phyloP scores from a whole-genome alignment of 1,284 basidiomycete genomes.

The Apiotrichum laibachii region DNA sequence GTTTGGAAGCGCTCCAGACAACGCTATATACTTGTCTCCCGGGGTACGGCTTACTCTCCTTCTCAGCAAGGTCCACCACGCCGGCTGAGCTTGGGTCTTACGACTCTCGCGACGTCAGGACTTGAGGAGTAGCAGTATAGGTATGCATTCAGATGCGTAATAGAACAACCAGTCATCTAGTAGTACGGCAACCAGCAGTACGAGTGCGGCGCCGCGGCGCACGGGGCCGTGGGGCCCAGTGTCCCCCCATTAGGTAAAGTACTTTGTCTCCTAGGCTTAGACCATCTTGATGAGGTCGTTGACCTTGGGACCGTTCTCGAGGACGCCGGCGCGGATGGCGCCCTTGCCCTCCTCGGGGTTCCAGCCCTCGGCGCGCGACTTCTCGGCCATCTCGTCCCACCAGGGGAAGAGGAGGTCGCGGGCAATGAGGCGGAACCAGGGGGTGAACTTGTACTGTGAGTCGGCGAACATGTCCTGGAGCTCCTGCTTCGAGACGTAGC shows the following conservation, averaged over 20 bases:
- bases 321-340: constrained; percentile 35
- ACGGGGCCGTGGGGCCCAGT: no score
- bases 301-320: constrained; percentile 50
- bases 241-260: no score
- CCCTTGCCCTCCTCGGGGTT: constrained; percentile 55
- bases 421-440: constrained; percentile 99
- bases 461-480: constrained; percentile 87
- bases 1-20: no score
- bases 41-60: no score
- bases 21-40: no score
- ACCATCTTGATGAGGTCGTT: constrained; percentile 74
- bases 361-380: constrained; percentile 58
- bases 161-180: background rate
- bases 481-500: constrained; percentile 88
- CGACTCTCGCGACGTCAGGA: no score
- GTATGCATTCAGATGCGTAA: background rate
- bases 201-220: background rate
- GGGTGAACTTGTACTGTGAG: constrained; percentile 79
- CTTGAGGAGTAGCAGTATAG: background rate
- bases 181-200: background rate
- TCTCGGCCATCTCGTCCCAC: constrained; percentile 86
- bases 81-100: no score
- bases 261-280: constrained; percentile 36
- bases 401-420: constrained; percentile 95
- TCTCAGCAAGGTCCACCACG: no score